Evolutionary conservation across 1,284 basidiomycete species (phyloP).

Genomic region (Leucoagaricus sp.): DNA sequence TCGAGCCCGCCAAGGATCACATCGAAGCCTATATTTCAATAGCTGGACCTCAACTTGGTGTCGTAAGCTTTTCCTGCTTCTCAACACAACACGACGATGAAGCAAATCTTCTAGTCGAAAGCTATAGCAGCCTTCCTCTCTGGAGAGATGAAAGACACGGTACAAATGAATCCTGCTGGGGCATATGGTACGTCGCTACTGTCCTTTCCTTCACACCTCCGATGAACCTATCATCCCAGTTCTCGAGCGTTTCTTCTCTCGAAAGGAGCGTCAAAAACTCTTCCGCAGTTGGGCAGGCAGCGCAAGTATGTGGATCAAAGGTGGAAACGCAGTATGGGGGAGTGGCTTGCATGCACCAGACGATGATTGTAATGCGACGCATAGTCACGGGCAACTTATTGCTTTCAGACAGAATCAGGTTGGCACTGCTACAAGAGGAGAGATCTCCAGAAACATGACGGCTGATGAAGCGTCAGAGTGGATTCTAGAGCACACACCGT

Average conservation of each 20-base stretch:
- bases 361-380: slow-evolving; percentile 60
- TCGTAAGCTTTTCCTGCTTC: slow-evolving; percentile 47
- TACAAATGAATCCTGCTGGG: slow-evolving; percentile 87
- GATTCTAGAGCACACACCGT: slow-evolving; percentile 85
- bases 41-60: slow-evolving; percentile 86
- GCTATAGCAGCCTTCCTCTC: slow-evolving; percentile 96
- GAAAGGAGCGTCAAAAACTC: slow-evolving; percentile 85
- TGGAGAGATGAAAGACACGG: slow-evolving; percentile 88
- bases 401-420: slow-evolving; percentile 61
- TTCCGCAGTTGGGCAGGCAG: slow-evolving; percentile 97
- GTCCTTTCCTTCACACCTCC: not conserved
- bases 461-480: slow-evolving; percentile 75
- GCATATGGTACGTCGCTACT: slow-evolving; percentile 62
- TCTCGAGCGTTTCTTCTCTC: slow-evolving; percentile 86
- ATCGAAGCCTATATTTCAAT: slow-evolving; percentile 84
- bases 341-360: slow-evolving; percentile 75
- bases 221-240: slow-evolving; percentile 41
- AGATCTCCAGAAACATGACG: slow-evolving; percentile 67
- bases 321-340: slow-evolving; percentile 92
- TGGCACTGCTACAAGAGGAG: slow-evolving; percentile 21
- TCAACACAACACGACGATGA: not conserved
- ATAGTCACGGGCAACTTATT: slow-evolving; percentile 83
- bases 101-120: slow-evolving; percentile 61
- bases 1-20: slow-evolving; percentile 53
- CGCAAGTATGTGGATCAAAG: slow-evolving; percentile 94